phyloP scores from a whole-genome alignment of 2,329 filamentous ascomycete genomes.

The Gaeumannomyces tritici region DNA sequence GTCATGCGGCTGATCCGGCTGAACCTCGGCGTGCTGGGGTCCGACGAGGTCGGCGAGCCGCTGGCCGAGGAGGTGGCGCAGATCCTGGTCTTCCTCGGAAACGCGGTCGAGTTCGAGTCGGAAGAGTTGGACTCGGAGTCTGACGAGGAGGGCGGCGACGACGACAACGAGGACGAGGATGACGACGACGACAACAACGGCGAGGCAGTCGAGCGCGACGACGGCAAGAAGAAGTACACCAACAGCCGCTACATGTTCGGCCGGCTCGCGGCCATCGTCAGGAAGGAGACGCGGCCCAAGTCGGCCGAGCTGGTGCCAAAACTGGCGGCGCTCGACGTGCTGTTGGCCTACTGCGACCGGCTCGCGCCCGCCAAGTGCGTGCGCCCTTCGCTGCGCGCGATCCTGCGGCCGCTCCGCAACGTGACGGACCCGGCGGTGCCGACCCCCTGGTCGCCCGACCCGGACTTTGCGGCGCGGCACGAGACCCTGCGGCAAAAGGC shows the following conservation, averaged over 20 bases:
- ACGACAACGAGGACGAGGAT: slow-evolving; percentile 29
- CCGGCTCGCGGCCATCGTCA: slow-evolving; percentile 68
- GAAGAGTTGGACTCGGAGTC: slow-evolving; percentile 33
- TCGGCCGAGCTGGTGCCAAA: slow-evolving; percentile 61
- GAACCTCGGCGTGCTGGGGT: slow-evolving; percentile 45
- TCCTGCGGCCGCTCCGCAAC: slow-evolving; percentile 60
- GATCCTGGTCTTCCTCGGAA: slow-evolving; percentile 73
- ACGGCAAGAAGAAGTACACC: slow-evolving; percentile 9
- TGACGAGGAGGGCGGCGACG: slow-evolving; percentile 31
- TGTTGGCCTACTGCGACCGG: slow-evolving; percentile 55
- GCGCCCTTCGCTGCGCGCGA: slow-evolving; percentile 49
- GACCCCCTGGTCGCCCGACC: slow-evolving; percentile 60
- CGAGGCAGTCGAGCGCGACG: slow-evolving; percentile 22
- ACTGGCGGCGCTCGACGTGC: slow-evolving; percentile 62
- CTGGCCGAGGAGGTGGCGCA: slow-evolving; percentile 72
- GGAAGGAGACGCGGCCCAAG: slow-evolving; percentile 60
- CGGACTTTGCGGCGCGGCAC: slow-evolving; percentile 58
- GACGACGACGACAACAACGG: slow-evolving; percentile 22
- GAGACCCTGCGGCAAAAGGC: slow-evolving; percentile 63
- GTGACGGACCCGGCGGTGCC: slow-evolving; percentile 74
- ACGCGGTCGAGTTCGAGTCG: slow-evolving; percentile 31
- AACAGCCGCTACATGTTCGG: slow-evolving; percentile 55
- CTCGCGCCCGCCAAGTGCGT: slow-evolving; percentile 50
- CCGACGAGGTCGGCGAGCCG: slow-evolving; percentile 55
- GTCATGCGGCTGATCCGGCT: slow-evolving; percentile 50